phyloP scores from a whole-genome alignment of 345 rosid genomes.

The Brassica incana region DNA sequence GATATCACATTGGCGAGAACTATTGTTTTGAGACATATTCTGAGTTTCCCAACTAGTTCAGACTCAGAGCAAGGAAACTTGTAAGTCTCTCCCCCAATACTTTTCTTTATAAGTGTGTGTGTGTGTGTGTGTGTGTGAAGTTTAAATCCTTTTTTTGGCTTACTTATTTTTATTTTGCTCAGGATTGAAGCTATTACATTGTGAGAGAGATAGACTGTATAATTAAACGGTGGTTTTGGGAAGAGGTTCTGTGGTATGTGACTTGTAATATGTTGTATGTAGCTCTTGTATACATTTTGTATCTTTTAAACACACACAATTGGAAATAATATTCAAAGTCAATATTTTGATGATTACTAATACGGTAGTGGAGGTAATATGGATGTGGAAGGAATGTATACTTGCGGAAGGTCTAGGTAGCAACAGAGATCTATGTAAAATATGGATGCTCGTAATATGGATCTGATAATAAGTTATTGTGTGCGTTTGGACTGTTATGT shows the following conservation, averaged over 20 bases:
- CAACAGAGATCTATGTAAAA: too few species aligned
- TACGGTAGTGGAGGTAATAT: too few species aligned
- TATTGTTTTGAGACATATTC: constrained; percentile 60
- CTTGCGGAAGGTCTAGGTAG: background rate
- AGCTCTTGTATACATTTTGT: constrained; percentile 5
- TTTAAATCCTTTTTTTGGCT: constrained; percentile 21
- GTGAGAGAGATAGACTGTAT: constrained; percentile 25
- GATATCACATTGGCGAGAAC: constrained; percentile 72
- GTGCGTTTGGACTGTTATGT: too few species aligned
- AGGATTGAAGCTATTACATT: constrained; percentile 40
- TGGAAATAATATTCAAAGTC: background rate
- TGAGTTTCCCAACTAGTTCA: constrained; percentile 41
- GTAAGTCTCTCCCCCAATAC: constrained; percentile 10
- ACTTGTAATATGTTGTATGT: constrained; percentile 17
- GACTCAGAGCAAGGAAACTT: constrained; percentile 38
- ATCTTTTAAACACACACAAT: background rate
- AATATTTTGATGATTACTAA: background rate
- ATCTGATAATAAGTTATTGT: too few species aligned
- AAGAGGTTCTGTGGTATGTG: constrained; percentile 22
- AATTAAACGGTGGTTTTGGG: constrained; percentile 12
- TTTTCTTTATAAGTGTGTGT: background rate
- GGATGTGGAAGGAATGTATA: background rate
- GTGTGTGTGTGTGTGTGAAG: background rate
- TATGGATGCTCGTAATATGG: too few species aligned
- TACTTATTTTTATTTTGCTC: constrained; percentile 10